Base-by-base conservation (phyloP, 179 eudicot genomes). In the Heliamphora pulchella region DNA sequence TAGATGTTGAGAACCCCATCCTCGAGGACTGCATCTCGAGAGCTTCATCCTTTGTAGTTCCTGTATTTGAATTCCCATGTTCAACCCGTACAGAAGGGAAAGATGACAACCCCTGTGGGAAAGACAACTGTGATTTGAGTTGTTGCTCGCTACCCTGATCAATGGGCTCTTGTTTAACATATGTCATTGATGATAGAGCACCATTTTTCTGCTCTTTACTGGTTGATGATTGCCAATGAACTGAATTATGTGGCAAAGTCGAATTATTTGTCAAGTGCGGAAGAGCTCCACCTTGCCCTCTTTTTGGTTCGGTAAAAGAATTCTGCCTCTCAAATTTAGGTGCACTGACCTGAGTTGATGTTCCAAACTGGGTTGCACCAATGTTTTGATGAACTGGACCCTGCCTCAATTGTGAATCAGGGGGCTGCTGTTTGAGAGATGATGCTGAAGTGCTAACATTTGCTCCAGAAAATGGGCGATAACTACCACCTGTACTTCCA, bases 161-260 rank as follows among this genome's bases (percentile, higher is more conserved):
- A 78, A 81, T 54, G 3, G 86, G 89, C 79, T 94, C 96, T 83
- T 87, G 93, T 80, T 94, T 91, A 65, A 87, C 90, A 83, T 83
- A 82, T 46, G 83, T 39, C 83, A 85, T 76, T 51, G 92, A 83
- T 50, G 89, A 83, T 67, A 82, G 59, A 88, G 87, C 74, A 51
- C 86, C 86, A 70, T 17, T 83, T 78, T 79, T 90, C 79, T 85
- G 90, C 77, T 94, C 91, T 79, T 84, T 85, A 65, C 70, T 74
- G 54, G 76, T 55, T 69, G 84, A 82, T 76, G 87, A 76, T 80
- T 84, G 92, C 92, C 93, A 88, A 78, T 88, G 83, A 63, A 75
- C 83, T 67, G 89, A 76, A 83, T 71, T 81, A 74, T 83, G 94
- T 47, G 82, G 91, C 81, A 84, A 58, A 18, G 81, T 18, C 70